Percentiles rank a stretch among this genome's conserved stretches.
These are phyloP conservation scores for Penicillium egyptiacum DNA, from an alignment of 495 filamentous ascomycete species.

Conservation along the genomic window DNA sequence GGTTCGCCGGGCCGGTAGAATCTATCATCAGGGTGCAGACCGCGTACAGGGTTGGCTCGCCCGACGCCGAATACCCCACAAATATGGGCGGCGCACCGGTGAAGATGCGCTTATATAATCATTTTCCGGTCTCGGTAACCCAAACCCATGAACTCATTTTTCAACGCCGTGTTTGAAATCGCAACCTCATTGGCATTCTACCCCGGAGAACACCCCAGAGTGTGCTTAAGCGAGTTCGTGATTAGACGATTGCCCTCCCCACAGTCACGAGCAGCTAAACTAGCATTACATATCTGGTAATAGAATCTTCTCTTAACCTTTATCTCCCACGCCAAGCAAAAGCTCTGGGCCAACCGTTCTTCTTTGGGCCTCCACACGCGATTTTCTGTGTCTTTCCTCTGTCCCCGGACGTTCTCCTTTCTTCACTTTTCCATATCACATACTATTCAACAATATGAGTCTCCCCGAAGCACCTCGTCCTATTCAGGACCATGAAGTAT, in stretches of 20 bases:
- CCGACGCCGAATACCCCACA: slow-evolving; percentile 5
- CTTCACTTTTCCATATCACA: neutral
- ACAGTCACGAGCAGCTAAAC: neutral
- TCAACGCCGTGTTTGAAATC: neutral
- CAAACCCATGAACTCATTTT: neutral
- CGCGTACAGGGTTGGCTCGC: slow-evolving; percentile 1
- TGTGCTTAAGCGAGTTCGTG: neutral
- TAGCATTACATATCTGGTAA: neutral
- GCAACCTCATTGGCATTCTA: neutral
- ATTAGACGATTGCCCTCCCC: neutral
- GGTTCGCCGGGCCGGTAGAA: slow-evolving; percentile 10
- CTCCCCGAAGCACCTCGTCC: slow-evolving; percentile 12
- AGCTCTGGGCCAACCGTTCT: slow-evolving; percentile 24
- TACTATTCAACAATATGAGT: slow-evolving; percentile 19
- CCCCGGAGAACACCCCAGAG: neutral
- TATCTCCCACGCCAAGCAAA: slow-evolving; percentile 26
- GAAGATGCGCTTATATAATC: slow-evolving; percentile 8
- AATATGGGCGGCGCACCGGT: neutral
- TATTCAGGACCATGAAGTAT: slow-evolving; percentile 18
- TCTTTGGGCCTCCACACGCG: slow-evolving; percentile 19
- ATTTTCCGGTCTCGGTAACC: neutral
- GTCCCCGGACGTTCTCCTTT: slow-evolving; percentile 6
- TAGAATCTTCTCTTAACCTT: slow-evolving; percentile 8
- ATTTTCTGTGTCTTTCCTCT: slow-evolving; percentile 13
- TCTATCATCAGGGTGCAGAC: neutral